phyloP scores from a whole-genome alignment of 345 rosid species.

The Linum trigynum region DNA sequence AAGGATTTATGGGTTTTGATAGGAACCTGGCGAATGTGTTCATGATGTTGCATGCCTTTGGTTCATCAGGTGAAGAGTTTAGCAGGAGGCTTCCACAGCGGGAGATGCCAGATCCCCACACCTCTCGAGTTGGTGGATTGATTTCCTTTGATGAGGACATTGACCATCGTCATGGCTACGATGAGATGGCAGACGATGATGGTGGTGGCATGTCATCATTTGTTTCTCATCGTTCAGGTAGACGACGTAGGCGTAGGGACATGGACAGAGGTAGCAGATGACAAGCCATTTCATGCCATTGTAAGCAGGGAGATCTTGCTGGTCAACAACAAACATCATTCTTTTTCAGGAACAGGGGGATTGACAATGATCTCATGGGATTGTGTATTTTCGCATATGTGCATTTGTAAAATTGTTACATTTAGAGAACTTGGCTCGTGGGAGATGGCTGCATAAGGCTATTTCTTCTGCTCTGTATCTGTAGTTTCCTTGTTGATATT shows the following conservation, averaged over 20 bases:
- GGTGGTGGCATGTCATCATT: constrained; percentile 22
- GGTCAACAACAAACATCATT: too few relatives aligned
- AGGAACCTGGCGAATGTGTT: constrained; percentile 56
- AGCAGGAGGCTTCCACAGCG: constrained; percentile 34
- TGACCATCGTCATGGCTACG: constrained; percentile 17
- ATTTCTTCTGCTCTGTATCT: too few relatives aligned
- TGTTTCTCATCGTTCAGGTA: constrained; percentile 59
- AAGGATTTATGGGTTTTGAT: constrained; percentile 42
- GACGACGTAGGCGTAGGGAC: constrained; percentile 67
- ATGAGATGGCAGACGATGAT: constrained; percentile 10
- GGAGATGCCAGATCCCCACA: constrained; percentile 18
- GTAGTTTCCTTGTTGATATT: background rate
- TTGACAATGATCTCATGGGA: background rate
- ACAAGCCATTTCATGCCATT: background rate
- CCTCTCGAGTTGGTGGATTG: constrained; percentile 15
- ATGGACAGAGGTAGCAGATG: constrained; percentile 12
- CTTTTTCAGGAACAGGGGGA: background rate
- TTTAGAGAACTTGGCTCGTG: background rate
- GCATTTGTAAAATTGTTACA: background rate
- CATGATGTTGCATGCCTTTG: constrained; percentile 68
- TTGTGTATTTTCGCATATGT: background rate
- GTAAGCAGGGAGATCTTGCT: too few relatives aligned
- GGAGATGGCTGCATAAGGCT: too few relatives aligned
- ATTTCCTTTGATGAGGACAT: constrained; percentile 33
- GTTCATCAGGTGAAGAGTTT: constrained; percentile 43